Evolutionary conservation across 306 rosid genomes (phyloP), one percentile per base, ranked within the genome.

Genomic region (Malus sylvestris): DNA sequence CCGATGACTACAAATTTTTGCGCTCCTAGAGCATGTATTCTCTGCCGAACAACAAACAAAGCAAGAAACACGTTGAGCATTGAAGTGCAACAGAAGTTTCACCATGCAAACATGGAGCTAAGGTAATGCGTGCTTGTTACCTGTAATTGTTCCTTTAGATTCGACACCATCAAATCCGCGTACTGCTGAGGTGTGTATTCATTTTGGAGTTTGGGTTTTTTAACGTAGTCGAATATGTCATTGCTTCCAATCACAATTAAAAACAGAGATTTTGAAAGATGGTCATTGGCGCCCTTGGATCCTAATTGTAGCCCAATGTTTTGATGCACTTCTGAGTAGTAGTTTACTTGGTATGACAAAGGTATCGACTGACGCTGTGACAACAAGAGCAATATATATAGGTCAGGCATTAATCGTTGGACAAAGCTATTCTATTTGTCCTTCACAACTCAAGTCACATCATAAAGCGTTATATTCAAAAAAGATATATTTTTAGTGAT

Each of bases 221-320:
- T 77, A 5, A 79, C 84, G 85, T 91, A 91, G 20, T 81, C 88
- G 33, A 90, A 84, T 19, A 94, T 67, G 76, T 91, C 97, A 9
- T 94, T 94, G 86, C 98, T 85, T 59, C 97, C 98, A 14, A 94
- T 94, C 23, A 86, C 87, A n/a, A 88, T 55, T 19, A 71, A 23
- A 23, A 87, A 84, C 13, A 94, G 82, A 64, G 97, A 94, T 57
- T 84, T 86, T 27, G 96, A 85, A 11, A 92, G 77, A 58, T 77
- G 91, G 2, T 42, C 60, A 15, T 81, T 80, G 45, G 93, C 85
- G 6, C 58, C 77, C 7, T 68, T 4, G 49, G 63, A 32, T 79
- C 83, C 95, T 5, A 81, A 64, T 65, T 84, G 62, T 64, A 80
- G 74, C 70, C 45, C 68, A 83, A 86, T 59, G 33, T 79, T 52